Base-by-base conservation (phyloP, 2,329 filamentous ascomycete species). In the Chrysoporthe cubensis region DNA sequence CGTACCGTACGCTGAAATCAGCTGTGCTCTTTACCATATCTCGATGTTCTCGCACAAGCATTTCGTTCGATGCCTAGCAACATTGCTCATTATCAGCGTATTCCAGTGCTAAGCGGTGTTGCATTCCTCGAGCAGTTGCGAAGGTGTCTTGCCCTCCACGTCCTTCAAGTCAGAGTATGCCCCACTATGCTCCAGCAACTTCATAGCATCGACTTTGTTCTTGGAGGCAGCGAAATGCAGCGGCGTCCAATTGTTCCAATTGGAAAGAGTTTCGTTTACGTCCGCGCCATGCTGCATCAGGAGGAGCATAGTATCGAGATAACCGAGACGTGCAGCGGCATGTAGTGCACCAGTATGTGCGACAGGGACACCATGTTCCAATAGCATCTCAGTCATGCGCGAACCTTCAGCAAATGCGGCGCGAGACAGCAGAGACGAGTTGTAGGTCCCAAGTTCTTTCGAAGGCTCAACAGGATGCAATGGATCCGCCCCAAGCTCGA, bases 101-200 rank as follows among this genome's bases (percentile, higher is more conserved):
- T 57, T 42, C 16, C 50, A 59, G 54, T 21, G 54, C 50, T 46
- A 11, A 65, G 63, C 44, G 18, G 34, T 26, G 56, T 54, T 54
- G 16, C 14, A 34, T 46, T 62, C 57, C 26, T 66, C 65, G 14
- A 66, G 65, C 32, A 66, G 52, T 52, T 63, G 59, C 34, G 65
- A 60, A 59, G 65, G 59, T 59, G 59, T 63, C 60, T 57, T 66
- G 8, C 65, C 65, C 1, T 66, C 14, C 42, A 4, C 52, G 18
- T 66, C 65, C 65, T 59, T 59, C 65, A 66, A 59, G 43, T 63
- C 65, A 58, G 50, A 59, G 59, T 52, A 59, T 44, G 65, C 65
- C 50, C 65, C 65, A 44, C 52, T 63, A 4, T 59, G 42, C 60
- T 52, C 65, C 32, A 66, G 43, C 65, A 63, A 44, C 60, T 64